Evolutionary conservation across 148 eudicot species (phyloP).

Genomic region (Rhododendron williamsianum): DNA sequence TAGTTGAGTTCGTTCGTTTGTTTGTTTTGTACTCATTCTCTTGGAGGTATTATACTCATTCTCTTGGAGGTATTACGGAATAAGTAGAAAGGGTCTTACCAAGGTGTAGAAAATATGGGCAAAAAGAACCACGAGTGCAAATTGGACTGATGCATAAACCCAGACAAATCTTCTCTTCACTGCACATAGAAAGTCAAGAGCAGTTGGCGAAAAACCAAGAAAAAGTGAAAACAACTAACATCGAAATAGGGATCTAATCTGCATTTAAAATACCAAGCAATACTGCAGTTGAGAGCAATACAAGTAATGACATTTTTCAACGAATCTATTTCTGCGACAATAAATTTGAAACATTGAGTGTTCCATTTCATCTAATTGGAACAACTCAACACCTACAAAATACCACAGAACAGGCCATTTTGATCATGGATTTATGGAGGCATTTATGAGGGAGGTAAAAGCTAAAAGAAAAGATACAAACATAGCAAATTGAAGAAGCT

Average conservation of each 20-base stretch:
- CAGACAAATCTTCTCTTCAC: slow-evolving; percentile 73
- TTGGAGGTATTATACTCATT: not conserved
- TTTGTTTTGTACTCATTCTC: not conserved
- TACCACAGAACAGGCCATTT: not conserved
- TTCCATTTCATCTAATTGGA: slow-evolving; percentile 1
- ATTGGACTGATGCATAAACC: slow-evolving; percentile 70
- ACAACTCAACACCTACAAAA: not conserved
- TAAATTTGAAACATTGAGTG: not conserved
- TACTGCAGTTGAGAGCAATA: not conserved
- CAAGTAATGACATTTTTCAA: not conserved
- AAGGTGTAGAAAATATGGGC: slow-evolving; percentile 74
- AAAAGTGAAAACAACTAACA: not conserved
- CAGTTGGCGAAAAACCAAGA: not conserved
- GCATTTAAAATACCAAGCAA: not conserved
- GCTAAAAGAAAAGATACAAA: not conserved
- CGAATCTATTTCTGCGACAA: not conserved
- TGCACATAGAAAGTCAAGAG: slow-evolving; percentile 17
- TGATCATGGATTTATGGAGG: not conserved
- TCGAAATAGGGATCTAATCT: not conserved
- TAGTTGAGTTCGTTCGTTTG: not conserved
- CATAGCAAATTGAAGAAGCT: not conserved
- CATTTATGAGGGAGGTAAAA: not conserved
- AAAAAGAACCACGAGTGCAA: slow-evolving; percentile 65
- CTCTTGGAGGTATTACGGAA: not conserved
- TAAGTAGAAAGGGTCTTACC: slow-evolving; percentile 38